Evolutionary conservation across 306 rosid genomes (phyloP), one percentile per base, ranked within the genome.

Genomic region (Nissolia schottii): DNA sequence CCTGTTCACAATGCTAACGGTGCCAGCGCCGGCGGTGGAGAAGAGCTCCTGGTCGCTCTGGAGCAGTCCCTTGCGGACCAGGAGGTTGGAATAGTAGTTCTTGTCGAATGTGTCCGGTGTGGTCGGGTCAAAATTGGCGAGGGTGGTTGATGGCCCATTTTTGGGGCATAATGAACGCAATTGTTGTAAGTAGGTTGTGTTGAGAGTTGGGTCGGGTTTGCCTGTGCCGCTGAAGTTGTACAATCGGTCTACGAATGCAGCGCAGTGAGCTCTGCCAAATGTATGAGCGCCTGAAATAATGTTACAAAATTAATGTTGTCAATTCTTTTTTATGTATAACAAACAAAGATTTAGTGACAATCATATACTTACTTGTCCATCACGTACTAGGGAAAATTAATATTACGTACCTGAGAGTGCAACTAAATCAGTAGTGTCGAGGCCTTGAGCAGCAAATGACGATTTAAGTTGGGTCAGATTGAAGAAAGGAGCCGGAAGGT

Each of bases 401-500:
- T 1, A 31, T 46, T 10, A 23, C 1, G 3, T 77, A 87, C 92
- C 93, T 1, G 88, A 86, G 18, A 86, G 85, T 27, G 90, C 27
- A 80, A 88, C 93, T 2, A 88, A 78, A 82, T 88, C 84, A 7
- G 67, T 55, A 9, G 90, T 63, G 76, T 78, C 14, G 32, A 88
- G 87, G 18, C 81, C 84, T 32, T 79, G 78, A 34, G 0, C 45
- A 22, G 38, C 1, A 49, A 88, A 88, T 11, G 46, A 13, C 0
- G 3, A 0, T 64, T 74, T 64, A 5, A 88, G 83, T 55, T n/a
- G 2, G 3, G 14, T 54, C 1, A 86, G 35, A 4, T 45, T 10
- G 13, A 10, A 16, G 28, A 7, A 8, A 1, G 88, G 80, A 54
- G 31, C 15, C 1, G 93, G 93, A 71, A 88, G 83, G 46, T 41